These are phyloP conservation scores for Ilex aquifolium DNA, from an alignment of 257 asterid species.

Conservation along the genomic window DNA sequence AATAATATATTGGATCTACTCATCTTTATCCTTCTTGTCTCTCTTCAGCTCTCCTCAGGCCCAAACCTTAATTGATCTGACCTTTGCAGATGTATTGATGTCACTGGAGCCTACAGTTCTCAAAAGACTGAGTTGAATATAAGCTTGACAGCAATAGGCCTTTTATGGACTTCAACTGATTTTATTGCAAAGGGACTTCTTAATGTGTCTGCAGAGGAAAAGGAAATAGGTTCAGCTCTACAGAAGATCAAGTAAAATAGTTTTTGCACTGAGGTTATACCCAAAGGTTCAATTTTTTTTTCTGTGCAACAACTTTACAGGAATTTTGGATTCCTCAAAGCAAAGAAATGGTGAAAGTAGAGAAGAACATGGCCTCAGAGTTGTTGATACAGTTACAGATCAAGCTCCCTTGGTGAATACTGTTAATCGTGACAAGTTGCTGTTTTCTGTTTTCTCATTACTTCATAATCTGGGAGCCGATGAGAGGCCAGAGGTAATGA, in stretches of 20 bases:
- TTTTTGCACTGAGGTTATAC: slow-evolving; percentile 1
- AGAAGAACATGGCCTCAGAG: slow-evolving; percentile 27
- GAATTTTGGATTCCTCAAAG: slow-evolving; percentile 39
- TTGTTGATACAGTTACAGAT: slow-evolving; percentile 33
- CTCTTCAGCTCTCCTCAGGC: not conserved
- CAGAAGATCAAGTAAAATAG: not conserved
- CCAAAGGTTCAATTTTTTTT: not conserved
- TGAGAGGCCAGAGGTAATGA: slow-evolving; percentile 91
- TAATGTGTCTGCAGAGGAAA: slow-evolving; percentile 37
- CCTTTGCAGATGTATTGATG: slow-evolving; percentile 85
- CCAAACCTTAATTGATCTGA: slow-evolving; percentile 11
- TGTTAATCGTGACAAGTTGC: slow-evolving; percentile 64
- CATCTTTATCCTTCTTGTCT: not conserved
- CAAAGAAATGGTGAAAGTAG: slow-evolving; percentile 29
- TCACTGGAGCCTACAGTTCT: slow-evolving; percentile 89
- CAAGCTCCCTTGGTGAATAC: slow-evolving; percentile 31
- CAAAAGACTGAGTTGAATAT: slow-evolving; percentile 90
- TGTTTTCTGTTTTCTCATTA: slow-evolving; percentile 74
- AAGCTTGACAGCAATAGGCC: slow-evolving; percentile 94
- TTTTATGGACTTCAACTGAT: slow-evolving; percentile 93
- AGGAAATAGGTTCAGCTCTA: slow-evolving; percentile 42
- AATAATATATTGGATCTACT: not conserved
- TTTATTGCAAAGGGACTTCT: slow-evolving; percentile 73
- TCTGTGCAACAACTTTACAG: slow-evolving; percentile 17
- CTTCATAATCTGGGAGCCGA: slow-evolving; percentile 90